Conservation (phyloP, 345 rosid genomes). For the Arabis hirsuta region DNA sequence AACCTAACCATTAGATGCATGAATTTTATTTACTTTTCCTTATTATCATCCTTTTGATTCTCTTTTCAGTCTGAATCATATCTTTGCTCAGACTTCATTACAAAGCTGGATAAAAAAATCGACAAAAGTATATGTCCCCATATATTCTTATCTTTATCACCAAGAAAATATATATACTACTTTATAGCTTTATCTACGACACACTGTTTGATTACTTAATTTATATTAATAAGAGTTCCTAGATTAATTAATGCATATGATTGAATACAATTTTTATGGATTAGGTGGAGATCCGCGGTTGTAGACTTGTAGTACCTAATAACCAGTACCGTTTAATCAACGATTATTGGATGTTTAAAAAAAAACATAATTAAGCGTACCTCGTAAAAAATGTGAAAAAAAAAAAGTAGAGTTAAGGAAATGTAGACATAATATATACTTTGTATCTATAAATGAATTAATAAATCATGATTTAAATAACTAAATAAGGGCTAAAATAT, state of each 20-base stretch:
- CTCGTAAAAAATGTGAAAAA: background rate
- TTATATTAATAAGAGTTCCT: background rate
- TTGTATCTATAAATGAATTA: background rate
- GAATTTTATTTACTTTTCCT: background rate
- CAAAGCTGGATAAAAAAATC: constrained; percentile 14
- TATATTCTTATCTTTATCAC: constrained; percentile 26
- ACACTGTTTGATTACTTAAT: background rate
- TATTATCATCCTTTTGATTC: constrained; percentile 11
- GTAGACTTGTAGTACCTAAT: background rate
- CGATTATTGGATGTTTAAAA: too few relatives aligned
- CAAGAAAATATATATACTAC: background rate
- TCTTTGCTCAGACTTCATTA: constrained; percentile 35
- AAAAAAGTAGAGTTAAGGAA: background rate
- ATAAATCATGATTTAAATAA: background rate
- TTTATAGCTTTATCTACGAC: constrained; percentile 11
- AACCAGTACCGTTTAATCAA: too few relatives aligned
- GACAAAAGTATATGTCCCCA: constrained; percentile 26
- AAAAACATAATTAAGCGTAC: too few relatives aligned
- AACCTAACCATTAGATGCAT: constrained; percentile 36
- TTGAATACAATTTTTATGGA: background rate
- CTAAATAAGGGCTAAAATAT: too few relatives aligned
- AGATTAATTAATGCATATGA: constrained; percentile 4
- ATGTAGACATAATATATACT: background rate
- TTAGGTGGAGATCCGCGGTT: constrained; percentile 11
- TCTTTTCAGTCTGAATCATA: constrained; percentile 30